Conservation (phyloP, 1,139 yeast genomes). For the Protomyces arabidopsidicola region DNA sequence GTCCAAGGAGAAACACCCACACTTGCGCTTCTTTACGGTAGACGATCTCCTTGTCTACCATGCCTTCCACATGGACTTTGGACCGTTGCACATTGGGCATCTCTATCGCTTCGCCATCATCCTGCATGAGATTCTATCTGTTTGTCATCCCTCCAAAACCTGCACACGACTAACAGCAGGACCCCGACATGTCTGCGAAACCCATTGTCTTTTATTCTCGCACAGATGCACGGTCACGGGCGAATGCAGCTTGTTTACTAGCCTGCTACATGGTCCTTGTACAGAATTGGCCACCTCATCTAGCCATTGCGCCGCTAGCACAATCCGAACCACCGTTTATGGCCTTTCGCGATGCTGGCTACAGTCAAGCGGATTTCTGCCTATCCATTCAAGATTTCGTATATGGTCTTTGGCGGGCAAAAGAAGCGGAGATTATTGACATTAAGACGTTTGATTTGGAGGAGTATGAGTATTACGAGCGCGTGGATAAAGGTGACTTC, state of each 20-base stretch:
- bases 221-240: constrained; percentile 71
- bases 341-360: constrained; percentile 96
- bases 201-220: constrained; percentile 88
- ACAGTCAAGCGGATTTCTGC: constrained; percentile 89
- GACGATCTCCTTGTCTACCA: constrained; percentile 90
- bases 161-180: constrained; percentile 26
- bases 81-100: constrained; percentile 91
- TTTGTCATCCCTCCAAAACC: not conserved
- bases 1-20: constrained; percentile 65
- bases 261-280: constrained; percentile 93
- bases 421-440: constrained; percentile 83
- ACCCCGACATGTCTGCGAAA: constrained; percentile 74
- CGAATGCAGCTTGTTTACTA: constrained; percentile 89
- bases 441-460: constrained; percentile 83
- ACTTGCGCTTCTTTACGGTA: constrained; percentile 59
- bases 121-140: constrained; percentile 68
- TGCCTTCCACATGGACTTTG: constrained; percentile 90
- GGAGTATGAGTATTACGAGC: constrained; percentile 84
- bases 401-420: constrained; percentile 98
- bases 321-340: constrained; percentile 91
- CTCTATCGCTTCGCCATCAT: constrained; percentile 91
- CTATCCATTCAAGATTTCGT: constrained; percentile 90
- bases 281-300: constrained; percentile 98
- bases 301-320: constrained; percentile 87
- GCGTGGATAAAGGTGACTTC: constrained; percentile 96